These are phyloP conservation scores for Plasmodium gonderi DNA, from an alignment of 169 alveolate genomes.

Conservation along the genomic window DNA sequence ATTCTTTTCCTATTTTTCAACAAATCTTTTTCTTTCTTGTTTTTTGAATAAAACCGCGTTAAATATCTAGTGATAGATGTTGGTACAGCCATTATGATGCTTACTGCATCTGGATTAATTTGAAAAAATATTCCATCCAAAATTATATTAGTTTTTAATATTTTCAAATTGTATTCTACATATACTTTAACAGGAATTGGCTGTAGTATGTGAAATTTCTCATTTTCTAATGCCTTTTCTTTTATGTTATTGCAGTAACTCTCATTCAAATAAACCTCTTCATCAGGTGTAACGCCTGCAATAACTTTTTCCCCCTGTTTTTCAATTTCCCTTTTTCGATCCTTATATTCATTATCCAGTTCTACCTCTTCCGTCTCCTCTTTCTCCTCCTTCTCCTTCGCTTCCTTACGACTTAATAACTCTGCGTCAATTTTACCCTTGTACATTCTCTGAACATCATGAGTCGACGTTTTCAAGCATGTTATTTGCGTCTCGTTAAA, in stretches of 20 bases:
- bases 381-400: no score
- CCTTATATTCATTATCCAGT: not conserved
- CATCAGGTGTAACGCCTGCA: not conserved
- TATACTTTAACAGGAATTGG: conserved; percentile 76
- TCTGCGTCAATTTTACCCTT: not conserved
- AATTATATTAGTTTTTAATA: conserved; percentile 59
- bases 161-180: conserved; percentile 63
- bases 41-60: conserved; percentile 69
- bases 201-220: conserved; percentile 63
- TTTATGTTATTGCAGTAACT: conserved; percentile 44
- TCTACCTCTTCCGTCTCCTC: not conserved
- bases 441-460: not conserved
- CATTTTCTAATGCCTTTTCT: conserved; percentile 16
- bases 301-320: not conserved
- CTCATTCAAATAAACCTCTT: not conserved
- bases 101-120: conserved; percentile 85
- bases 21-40: conserved; percentile 20
- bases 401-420: no score
- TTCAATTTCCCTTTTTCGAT: not conserved
- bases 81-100: conserved; percentile 84
- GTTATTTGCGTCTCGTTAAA: conserved; percentile 88
- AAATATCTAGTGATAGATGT: conserved; percentile 80
- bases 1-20: conserved; percentile 4
- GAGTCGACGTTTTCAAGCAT: conserved; percentile 43
- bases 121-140: conserved; percentile 88